Percentiles rank a stretch among this genome's conserved stretches.
phyloP scores from a whole-genome alignment of 1,284 basidiomycete species.

The Cutaneotrichosporon cavernicola region DNA sequence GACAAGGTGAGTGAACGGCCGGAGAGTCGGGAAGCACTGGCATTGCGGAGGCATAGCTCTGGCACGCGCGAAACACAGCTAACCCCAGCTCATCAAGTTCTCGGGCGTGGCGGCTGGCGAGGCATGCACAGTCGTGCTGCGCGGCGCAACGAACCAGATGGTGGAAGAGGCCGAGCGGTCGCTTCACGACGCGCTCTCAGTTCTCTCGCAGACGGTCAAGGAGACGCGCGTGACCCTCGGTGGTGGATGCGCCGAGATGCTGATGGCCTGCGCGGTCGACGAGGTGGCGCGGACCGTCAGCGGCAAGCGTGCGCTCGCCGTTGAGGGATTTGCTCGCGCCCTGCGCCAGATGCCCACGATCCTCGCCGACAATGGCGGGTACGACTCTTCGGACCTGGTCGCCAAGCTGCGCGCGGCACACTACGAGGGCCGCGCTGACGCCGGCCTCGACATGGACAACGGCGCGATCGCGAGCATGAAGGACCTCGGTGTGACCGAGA shows the following conservation, averaged over 20 bases:
- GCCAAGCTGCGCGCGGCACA: constrained; percentile 87
- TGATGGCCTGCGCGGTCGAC: constrained; percentile 93
- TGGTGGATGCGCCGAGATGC: constrained; percentile 96
- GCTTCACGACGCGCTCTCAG: constrained; percentile 93
- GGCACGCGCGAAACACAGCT: neutral
- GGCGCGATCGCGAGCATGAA: constrained; percentile 86
- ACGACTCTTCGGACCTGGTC: constrained; percentile 94
- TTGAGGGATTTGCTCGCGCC: constrained; percentile 85
- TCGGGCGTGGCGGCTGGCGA: constrained; percentile 96
- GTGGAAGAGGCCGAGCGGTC: constrained; percentile 98
- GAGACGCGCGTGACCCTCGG: constrained; percentile 93
- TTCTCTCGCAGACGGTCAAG: constrained; percentile 95
- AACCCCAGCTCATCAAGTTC: constrained; percentile 88
- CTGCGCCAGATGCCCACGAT: constrained; percentile 88
- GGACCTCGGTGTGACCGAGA: constrained; percentile 85
- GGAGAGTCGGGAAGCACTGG: too few relatives aligned
- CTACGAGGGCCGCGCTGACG: constrained; percentile 79
- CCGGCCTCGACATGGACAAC: constrained; percentile 90
- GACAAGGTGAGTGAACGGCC: constrained; percentile 69
- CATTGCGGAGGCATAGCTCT: too few relatives aligned
- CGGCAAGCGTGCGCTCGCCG: constrained; percentile 95
- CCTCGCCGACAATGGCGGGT: constrained; percentile 95
- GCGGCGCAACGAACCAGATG: constrained; percentile 97
- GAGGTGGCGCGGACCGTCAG: constrained; percentile 78
- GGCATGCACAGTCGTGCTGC: constrained; percentile 97